Evolutionary conservation across 495 filamentous ascomycete genomes (phyloP).

Genomic region (Trichoderma asperelloides): DNA sequence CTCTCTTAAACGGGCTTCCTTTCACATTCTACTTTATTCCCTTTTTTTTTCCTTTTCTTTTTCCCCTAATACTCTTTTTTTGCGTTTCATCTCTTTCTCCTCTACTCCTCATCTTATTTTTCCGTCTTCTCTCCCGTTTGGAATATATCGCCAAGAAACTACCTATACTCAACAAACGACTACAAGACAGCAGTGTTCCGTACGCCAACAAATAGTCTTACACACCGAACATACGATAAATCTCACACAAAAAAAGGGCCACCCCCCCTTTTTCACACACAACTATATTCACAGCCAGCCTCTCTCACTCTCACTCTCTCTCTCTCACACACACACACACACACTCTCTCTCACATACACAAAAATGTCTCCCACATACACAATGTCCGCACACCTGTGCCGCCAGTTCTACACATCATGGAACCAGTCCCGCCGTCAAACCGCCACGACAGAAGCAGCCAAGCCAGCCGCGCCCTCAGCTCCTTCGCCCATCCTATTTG

Average conservation of each 20-base stretch:
- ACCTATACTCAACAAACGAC: too few species aligned
- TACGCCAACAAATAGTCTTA: too few species aligned
- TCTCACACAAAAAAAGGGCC: too few species aligned
- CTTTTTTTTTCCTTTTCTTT: neutral
- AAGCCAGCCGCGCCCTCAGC: neutral
- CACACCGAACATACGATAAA: too few species aligned
- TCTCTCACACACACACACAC: neutral
- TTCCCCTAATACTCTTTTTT: neutral
- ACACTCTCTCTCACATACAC: neutral
- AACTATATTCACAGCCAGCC: too few species aligned
- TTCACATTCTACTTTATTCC: neutral
- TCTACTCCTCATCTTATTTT: neutral
- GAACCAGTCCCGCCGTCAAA: conserved; percentile 22
- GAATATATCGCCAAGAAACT: neutral
- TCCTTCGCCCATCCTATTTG: neutral
- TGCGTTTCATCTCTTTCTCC: neutral
- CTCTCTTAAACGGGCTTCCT: neutral
- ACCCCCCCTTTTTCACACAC: too few species aligned
- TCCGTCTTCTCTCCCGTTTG: too few species aligned
- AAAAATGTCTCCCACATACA: conserved; percentile 43
- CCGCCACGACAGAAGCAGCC: neutral
- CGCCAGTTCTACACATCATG: conserved; percentile 42
- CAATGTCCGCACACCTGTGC: conserved; percentile 45
- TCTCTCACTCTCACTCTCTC: neutral
- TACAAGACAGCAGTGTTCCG: too few species aligned